Evolutionary conservation across 352 stramenopile genomes (phyloP).

Genomic region (Globisporangium cylindrosporum): DNA sequence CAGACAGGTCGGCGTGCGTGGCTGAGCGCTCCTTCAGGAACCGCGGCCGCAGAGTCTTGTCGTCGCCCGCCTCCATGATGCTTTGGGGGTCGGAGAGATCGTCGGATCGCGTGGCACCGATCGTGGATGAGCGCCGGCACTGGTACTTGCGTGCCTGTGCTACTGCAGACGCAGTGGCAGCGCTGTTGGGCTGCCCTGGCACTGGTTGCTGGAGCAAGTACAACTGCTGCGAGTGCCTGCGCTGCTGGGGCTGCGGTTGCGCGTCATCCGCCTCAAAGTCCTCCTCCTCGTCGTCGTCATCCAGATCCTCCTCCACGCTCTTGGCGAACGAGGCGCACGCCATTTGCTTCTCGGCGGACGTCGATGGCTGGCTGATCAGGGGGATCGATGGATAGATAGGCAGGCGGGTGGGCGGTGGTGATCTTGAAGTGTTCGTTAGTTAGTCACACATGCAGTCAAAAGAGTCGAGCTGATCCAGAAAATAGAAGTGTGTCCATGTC

Average conservation of each 20-base stretch:
- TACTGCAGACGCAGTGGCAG: background rate
- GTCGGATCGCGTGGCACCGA: background rate
- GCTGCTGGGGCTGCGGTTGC: background rate
- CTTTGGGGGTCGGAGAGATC: conserved; percentile 12
- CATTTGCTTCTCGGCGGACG: conserved; percentile 1
- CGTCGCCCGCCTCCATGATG: conserved; percentile 23
- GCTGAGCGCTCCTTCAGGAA: conserved; percentile 57
- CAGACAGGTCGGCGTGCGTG: conserved; percentile 36
- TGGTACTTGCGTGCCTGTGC: conserved; percentile 4
- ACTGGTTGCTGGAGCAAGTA: background rate
- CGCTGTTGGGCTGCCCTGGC: background rate
- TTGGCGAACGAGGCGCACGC: conserved; percentile 16
- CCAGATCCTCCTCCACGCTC: conserved; percentile 24
- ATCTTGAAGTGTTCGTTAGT: background rate
- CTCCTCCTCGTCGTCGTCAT: conserved; percentile 19
- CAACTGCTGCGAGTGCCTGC: background rate
- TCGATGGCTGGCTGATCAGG: background rate
- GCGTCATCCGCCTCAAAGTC: conserved; percentile 3
- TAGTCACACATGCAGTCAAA: background rate
- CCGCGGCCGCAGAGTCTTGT: conserved; percentile 37
- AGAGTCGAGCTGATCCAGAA: background rate
- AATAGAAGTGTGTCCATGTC: background rate
- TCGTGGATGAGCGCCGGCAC: conserved; percentile 10
- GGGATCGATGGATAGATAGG: background rate
- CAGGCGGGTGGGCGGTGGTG: background rate